phyloP scores from a whole-genome alignment of 2,329 filamentous ascomycete genomes.

The Fusarium sarcochroum region DNA sequence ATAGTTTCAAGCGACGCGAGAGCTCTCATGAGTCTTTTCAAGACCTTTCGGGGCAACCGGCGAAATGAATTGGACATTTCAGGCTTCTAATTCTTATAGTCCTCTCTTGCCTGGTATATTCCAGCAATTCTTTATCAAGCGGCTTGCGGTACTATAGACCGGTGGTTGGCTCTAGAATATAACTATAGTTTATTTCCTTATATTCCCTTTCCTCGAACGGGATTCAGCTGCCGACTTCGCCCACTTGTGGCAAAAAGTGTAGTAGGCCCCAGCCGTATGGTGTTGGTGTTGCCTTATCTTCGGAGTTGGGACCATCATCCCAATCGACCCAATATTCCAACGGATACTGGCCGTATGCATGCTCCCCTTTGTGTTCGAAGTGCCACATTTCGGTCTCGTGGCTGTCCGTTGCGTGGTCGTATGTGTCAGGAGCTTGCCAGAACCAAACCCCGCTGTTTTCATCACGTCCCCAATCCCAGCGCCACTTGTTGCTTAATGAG shows the following conservation, averaged over 20 bases:
- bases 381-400: conserved; percentile 8
- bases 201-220: no score
- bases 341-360: conserved; percentile 7
- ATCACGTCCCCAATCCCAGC: conserved; percentile 26
- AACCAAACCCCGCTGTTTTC: not conserved
- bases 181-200: no score
- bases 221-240: not conserved
- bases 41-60: no score
- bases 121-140: no score
- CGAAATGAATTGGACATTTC: no score
- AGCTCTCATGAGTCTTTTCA: no score
- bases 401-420: not conserved
- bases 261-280: conserved; percentile 15
- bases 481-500: no score
- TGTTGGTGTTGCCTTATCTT: not conserved
- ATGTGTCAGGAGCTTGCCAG: conserved; percentile 11
- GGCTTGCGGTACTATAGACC: no score
- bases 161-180: no score
- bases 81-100: no score
- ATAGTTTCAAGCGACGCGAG: no score
- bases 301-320: not conserved
- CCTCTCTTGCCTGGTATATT: no score
- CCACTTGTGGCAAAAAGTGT: not conserved
- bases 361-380: conserved; percentile 11
- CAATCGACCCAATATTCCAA: conserved; percentile 22